A percentile compares a stretch with the other conserved stretches of the same genome.
Conservation (phyloP, 441 rosid species). For the Breynia disticha region DNA sequence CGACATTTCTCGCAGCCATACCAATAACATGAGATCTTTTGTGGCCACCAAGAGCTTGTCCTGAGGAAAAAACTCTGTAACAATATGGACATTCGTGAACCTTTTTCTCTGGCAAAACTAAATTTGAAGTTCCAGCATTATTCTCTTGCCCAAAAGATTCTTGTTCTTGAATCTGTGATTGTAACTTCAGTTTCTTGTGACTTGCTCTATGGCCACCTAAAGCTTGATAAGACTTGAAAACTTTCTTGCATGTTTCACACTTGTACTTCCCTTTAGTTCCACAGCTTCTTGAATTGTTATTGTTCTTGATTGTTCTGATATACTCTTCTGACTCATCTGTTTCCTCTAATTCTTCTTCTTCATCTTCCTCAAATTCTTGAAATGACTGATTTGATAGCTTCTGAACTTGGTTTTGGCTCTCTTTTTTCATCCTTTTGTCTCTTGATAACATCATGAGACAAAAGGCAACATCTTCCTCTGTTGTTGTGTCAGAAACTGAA, state of each 20-base stretch:
- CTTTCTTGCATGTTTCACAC: slow-evolving; percentile 42
- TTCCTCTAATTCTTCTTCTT: slow-evolving; percentile 9
- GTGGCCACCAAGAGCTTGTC: slow-evolving; percentile 97
- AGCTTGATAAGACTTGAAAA: slow-evolving; percentile 45
- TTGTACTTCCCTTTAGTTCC: slow-evolving; percentile 25
- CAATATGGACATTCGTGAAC: slow-evolving; percentile 78
- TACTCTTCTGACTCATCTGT: slow-evolving; percentile 17
- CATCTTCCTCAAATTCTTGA: slow-evolving; percentile 14
- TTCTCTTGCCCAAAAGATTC: slow-evolving; percentile 18
- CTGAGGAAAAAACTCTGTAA: slow-evolving; percentile 69
- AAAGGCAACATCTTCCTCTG: slow-evolving; percentile 45
- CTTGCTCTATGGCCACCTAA: slow-evolving; percentile 53
- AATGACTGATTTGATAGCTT: slow-evolving; percentile 2
- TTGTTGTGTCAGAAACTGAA: slow-evolving; percentile 26
- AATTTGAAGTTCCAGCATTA: slow-evolving; percentile 24
- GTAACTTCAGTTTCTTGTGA: slow-evolving; percentile 40
- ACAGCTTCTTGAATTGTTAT: background rate
- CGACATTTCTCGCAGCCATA: slow-evolving; percentile 14
- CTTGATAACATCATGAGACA: slow-evolving; percentile 40
- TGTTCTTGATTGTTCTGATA: slow-evolving; percentile 11
- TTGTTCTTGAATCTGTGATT: slow-evolving; percentile 16
- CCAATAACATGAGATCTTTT: slow-evolving; percentile 74
- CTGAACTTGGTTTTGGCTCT: slow-evolving; percentile 2
- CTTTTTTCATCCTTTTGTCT: slow-evolving; percentile 21
- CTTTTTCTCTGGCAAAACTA: slow-evolving; percentile 28